A percentile compares a stretch with the other conserved stretches of the same genome.
Evolutionary conservation across 805 yeast genomes (phyloP).

Genomic region (Brettanomyces sp.): DNA sequence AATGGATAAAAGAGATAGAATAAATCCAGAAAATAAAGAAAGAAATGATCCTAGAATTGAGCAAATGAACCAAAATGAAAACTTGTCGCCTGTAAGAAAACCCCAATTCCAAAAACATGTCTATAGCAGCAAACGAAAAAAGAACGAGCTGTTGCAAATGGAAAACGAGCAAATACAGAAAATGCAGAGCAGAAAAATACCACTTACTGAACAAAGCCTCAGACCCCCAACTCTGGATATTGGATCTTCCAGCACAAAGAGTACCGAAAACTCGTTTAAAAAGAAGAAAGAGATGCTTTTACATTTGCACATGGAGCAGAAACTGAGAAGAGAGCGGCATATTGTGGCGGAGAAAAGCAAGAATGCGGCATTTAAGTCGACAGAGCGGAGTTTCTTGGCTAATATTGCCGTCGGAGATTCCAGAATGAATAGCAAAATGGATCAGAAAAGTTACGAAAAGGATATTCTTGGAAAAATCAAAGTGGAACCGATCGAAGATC

Average conservation of each 20-base stretch:
- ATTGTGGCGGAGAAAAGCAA: too few relatives aligned
- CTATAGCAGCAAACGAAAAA: too few relatives aligned
- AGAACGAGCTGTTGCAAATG: neutral
- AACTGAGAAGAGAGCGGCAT: neutral
- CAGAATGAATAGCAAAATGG: neutral
- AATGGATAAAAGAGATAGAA: too few relatives aligned
- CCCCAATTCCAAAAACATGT: too few relatives aligned
- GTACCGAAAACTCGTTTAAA: neutral
- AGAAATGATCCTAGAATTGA: too few relatives aligned
- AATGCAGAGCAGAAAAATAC: neutral
- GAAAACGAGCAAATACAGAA: neutral
- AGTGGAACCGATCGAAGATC: conserved; percentile 1
- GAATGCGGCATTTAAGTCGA: too few relatives aligned
- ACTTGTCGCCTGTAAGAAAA: too few relatives aligned
- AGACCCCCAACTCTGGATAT: neutral
- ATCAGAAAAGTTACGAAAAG: neutral
- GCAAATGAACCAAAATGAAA: too few relatives aligned
- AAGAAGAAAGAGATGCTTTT: neutral
- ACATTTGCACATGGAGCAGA: neutral
- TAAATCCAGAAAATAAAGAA: too few relatives aligned
- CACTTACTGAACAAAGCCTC: conserved; percentile 2
- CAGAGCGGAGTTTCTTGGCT: too few relatives aligned
- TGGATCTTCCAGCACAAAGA: neutral
- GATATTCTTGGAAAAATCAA: neutral
- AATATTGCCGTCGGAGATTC: too few relatives aligned